Base-by-base conservation (phyloP, 805 yeast genomes). In the Saccharomycopsis sp. region DNA sequence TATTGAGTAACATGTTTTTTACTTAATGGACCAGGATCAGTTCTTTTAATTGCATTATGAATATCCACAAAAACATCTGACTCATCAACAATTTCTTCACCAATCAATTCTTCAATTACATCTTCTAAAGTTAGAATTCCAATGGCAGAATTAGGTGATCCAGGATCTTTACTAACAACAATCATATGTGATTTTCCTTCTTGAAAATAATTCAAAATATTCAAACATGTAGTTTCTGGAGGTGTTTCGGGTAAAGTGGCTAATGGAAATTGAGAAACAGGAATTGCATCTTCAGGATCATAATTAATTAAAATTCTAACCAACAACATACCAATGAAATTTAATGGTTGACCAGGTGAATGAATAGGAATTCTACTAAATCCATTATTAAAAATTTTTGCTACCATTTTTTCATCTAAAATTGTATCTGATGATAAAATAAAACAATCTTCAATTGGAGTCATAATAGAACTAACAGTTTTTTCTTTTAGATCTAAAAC, bases 121-220 rank as follows among this genome's bases (percentile, higher is more conserved):
- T 89, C 98, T 61, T 89, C 98, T 46, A 89, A 66, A 1, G 98
- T 89, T 33, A 89, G 66, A 8, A 89, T 94, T 49, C 98, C 98
- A 25, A 81, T 57, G 1, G 96, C 92, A 17, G 96, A 96, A 30
- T 69, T 67, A 1, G 80, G 70, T 51, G 70, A 74, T 33, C 98
- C 98, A 0, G 97, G 97, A 34, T 68, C 67, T 42, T 77, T 79
- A 48, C 89, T 77, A 6, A 89, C 96, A 28, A 88, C 78, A 52
- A 92, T 89, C 98, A 89, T 89, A 61, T 89, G 98, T 1, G 95
- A 80, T 60, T 87, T 88, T 46, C 98, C 98, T 59, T 89, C 96
- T 60, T 89, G 98, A 69, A 92, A 89, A 62, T 89, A 89, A 60
- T 89, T 89, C 54, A 89, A 69, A 50, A 89, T 88, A 60, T 92